Evolutionary conservation across 2,329 filamentous ascomycete species (phyloP).

Genomic region (Aspergillus sp.): DNA sequence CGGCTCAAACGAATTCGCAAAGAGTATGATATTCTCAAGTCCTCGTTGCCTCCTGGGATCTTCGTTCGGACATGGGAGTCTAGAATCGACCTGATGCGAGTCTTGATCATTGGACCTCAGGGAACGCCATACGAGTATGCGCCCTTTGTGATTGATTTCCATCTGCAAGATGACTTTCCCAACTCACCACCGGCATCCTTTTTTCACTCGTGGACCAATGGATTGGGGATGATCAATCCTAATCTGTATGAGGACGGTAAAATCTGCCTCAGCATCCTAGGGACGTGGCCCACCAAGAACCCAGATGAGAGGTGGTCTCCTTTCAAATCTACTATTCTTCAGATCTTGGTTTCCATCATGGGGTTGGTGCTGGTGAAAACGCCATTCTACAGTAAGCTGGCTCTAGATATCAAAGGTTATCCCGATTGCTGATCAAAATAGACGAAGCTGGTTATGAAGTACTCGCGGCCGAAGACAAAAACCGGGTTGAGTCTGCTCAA

Average conservation of each 20-base stretch:
- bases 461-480: constrained; percentile 43
- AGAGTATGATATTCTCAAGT: constrained; percentile 55
- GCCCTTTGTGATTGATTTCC: constrained; percentile 58
- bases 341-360: constrained; percentile 54
- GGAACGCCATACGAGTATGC: constrained; percentile 59
- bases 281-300: constrained; percentile 54
- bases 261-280: constrained; percentile 56
- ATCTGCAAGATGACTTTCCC: constrained; percentile 48
- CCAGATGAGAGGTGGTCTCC: constrained; percentile 52
- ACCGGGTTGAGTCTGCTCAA: constrained; percentile 41
- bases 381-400: constrained; percentile 52
- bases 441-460: constrained; percentile 59
- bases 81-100: constrained; percentile 54
- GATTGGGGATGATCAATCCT: constrained; percentile 53
- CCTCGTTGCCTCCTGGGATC: constrained; percentile 51
- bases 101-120: constrained; percentile 54
- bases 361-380: constrained; percentile 55
- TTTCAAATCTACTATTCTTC: constrained; percentile 50
- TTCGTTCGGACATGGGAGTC: constrained; percentile 58
- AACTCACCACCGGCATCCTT: constrained; percentile 48
- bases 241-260: constrained; percentile 61
- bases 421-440: constrained; percentile 18
- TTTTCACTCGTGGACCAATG: constrained; percentile 57
- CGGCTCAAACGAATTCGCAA: constrained; percentile 49
- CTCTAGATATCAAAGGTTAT: too few species aligned